Conservation (phyloP, 2,329 filamentous ascomycete genomes). For the Oidium heveae region DNA sequence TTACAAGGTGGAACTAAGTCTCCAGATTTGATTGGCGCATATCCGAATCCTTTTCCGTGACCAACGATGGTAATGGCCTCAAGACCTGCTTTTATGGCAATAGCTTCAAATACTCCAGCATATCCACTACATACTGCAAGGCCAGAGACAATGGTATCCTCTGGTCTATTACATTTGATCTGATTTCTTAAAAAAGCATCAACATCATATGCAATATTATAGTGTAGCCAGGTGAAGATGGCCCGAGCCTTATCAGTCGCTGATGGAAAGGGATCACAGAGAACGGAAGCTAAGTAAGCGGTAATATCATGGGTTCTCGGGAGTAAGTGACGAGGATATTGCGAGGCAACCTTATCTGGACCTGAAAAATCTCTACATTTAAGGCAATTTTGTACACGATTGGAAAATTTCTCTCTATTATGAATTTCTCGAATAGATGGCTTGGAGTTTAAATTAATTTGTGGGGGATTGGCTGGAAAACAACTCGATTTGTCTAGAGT, state of each 20-base stretch:
- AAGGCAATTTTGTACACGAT: slow-evolving; percentile 30
- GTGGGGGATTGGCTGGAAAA: slow-evolving; percentile 19
- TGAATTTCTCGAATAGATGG: slow-evolving; percentile 22
- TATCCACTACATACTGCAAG: slow-evolving; percentile 84
- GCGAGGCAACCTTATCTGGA: slow-evolving; percentile 53
- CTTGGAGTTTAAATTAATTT: slow-evolving; percentile 11
- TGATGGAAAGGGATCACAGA: slow-evolving; percentile 59
- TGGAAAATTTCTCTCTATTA: slow-evolving; percentile 14
- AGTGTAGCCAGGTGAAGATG: slow-evolving; percentile 86
- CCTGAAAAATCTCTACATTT: slow-evolving; percentile 70
- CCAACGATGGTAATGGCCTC: slow-evolving; percentile 51
- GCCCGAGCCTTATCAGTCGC: slow-evolving; percentile 74
- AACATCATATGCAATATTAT: slow-evolving; percentile 74
- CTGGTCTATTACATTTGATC: slow-evolving; percentile 40
- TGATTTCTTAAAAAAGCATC: slow-evolving; percentile 51
- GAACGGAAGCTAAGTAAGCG: slow-evolving; percentile 47
- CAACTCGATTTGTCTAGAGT: slow-evolving; percentile 26
- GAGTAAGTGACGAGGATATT: slow-evolving; percentile 47
- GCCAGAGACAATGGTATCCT: slow-evolving; percentile 49
- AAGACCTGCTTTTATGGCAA: slow-evolving; percentile 58
- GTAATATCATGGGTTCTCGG: slow-evolving; percentile 35
- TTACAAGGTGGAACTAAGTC: slow-evolving; percentile 37
- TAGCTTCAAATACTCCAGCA: slow-evolving; percentile 52
- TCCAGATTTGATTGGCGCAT: slow-evolving; percentile 34
- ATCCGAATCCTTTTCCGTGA: slow-evolving; percentile 70